Evolutionary conservation across 306 rosid genomes (phyloP).

Genomic region (Acacia confusa): DNA sequence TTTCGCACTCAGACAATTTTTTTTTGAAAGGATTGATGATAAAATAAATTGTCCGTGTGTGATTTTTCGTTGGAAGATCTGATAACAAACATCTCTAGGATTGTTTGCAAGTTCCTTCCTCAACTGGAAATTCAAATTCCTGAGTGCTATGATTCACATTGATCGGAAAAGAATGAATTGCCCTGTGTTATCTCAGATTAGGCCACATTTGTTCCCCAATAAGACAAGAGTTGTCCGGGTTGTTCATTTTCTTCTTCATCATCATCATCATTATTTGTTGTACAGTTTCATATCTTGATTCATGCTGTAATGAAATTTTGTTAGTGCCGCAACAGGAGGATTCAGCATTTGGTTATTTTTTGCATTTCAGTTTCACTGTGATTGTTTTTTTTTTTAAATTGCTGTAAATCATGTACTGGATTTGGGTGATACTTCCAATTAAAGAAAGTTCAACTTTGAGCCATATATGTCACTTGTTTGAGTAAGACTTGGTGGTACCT

Average conservation of each 20-base stretch:
- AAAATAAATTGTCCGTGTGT: background rate
- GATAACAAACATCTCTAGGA: background rate
- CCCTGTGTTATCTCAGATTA: conserved; percentile 37
- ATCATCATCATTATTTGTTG: conserved; percentile 60
- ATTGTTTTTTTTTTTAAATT: conserved; percentile 4
- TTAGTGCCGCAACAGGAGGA: conserved; percentile 49
- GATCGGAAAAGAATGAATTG: conserved; percentile 39
- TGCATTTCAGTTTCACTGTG: conserved; percentile 32
- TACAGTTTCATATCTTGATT: conserved; percentile 91
- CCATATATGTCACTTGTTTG: background rate
- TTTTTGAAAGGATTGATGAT: background rate
- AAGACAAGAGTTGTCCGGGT: conserved; percentile 49
- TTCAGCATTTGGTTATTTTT: conserved; percentile 34
- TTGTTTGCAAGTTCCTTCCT: conserved; percentile 13
- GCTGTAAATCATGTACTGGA: conserved; percentile 43
- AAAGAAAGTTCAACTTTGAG: conserved; percentile 21
- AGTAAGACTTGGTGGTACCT: background rate
- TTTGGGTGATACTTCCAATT: conserved; percentile 32
- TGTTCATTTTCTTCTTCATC: conserved; percentile 37
- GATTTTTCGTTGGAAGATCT: background rate
- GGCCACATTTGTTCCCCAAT: conserved; percentile 66
- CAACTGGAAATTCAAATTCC: conserved; percentile 33
- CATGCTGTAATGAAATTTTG: conserved; percentile 94
- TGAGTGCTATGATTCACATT: conserved; percentile 15
- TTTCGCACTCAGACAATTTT: background rate